Evolutionary conservation across 2,329 filamentous ascomycete species (phyloP), one percentile per base, ranked within the genome.

Genomic region (Fusarium torulosum): DNA sequence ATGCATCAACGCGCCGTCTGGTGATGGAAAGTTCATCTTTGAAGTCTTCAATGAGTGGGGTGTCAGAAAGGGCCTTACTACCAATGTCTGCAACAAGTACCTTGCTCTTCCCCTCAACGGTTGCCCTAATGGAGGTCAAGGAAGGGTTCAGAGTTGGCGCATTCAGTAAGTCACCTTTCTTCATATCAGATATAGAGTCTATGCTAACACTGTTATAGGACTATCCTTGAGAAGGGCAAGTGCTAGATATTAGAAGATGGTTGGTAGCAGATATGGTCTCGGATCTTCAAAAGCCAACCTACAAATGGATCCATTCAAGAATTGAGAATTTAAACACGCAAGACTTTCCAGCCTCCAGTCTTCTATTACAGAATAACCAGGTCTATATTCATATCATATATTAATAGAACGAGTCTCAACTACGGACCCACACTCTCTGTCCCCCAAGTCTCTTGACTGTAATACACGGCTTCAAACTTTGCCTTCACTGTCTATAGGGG

Each of bases 1-100:
- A 6, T 69, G 67, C 8, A 23, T 63, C 4, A 31, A 69, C 17
- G 56, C 66, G 1, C 67, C 62, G 0, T 54, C 47, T 0, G 62
- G 66, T 0, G 10, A 19, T 7, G 63, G 67, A 3, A 66, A 63
- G 14, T 57, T 70, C 11, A 2, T 53, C 19, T 69, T 63, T 9
- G 21, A 31, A 17, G 23, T 49, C n/a, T 33, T 37, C 29, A 69
- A 65, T 2, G 38, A 56, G 6, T 62, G 47, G 7, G 66, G 66
- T 10, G 40, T n/a, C 13, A 37, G n/a, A 0, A 20, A 35, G 8
- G 53, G 21, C 0, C 23, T 66, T 5, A 20, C 23, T 4, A 14
- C 27, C 10, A 3, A 4, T 4, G 9, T n/a, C 3, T 69, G 66
- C 41, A 37, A 15, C 6, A 4, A 23, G 2, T 45, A 55, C 9